phyloP scores from a whole-genome alignment of 73 alveolate genomes.

The Effrenium voratum region DNA sequence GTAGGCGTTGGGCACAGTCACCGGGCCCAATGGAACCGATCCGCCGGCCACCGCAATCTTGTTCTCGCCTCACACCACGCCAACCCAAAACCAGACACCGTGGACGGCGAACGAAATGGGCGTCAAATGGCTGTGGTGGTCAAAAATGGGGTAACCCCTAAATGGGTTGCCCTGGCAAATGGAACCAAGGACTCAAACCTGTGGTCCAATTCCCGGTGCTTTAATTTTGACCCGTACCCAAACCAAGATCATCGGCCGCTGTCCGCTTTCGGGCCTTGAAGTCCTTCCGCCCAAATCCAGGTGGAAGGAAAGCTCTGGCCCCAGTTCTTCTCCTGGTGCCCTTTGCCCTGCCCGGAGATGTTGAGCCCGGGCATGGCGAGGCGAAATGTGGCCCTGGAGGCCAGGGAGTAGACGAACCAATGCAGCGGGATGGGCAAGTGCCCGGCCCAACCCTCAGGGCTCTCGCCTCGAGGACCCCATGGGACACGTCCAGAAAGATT shows the following conservation, averaged over 20 bases:
- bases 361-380: not conserved
- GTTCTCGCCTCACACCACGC: not conserved
- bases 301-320: not conserved
- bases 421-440: not conserved
- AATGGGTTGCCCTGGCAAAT: not conserved
- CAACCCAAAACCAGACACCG: too few species aligned
- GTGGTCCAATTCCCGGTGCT: too few species aligned
- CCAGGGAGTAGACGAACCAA: slow-evolving; percentile 12
- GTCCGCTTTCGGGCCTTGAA: slow-evolving; percentile 42
- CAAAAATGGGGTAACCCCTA: too few species aligned
- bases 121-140: too few species aligned
- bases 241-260: too few species aligned
- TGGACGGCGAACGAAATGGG: too few species aligned
- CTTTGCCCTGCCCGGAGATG: not conserved
- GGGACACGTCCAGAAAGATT: not conserved
- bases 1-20: not conserved
- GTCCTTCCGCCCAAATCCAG: slow-evolving; percentile 27
- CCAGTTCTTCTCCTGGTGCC: slow-evolving; percentile 36
- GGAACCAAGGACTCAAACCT: not conserved
- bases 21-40: not conserved
- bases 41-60: slow-evolving; percentile 27
- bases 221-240: too few species aligned
- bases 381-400: not conserved
- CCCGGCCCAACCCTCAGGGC: slow-evolving; percentile 18
- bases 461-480: not conserved